phyloP scores from a whole-genome alignment of 805 yeast species.

The Hermanozyma aechmeae region DNA sequence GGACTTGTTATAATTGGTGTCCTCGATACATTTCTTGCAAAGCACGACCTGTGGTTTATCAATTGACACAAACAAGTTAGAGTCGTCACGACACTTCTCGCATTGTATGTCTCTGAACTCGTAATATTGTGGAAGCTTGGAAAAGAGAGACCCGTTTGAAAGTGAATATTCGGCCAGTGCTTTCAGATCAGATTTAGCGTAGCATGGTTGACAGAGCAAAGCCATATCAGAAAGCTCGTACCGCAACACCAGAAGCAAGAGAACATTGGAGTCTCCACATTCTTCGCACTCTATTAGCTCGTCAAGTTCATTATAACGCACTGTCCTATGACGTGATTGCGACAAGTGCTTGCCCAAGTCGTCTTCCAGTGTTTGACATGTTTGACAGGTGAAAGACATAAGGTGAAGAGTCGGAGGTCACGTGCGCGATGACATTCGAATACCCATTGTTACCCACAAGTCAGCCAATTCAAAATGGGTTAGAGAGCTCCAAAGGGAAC shows the following conservation, averaged over 20 bases:
- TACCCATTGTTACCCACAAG: too few relatives aligned
- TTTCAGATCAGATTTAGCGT: constrained; percentile 29
- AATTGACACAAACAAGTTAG: constrained; percentile 26
- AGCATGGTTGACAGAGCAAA: constrained; percentile 39
- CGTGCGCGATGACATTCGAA: too few relatives aligned
- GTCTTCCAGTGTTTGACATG: constrained; percentile 33
- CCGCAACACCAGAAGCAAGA: constrained; percentile 40
- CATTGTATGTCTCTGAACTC: constrained; percentile 45
- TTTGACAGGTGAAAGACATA: constrained; percentile 30
- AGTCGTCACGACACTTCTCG: constrained; percentile 32
- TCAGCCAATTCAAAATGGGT: too few relatives aligned
- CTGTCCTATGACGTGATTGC: constrained; percentile 41
- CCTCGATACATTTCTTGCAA: constrained; percentile 35
- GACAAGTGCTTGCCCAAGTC: constrained; percentile 45
- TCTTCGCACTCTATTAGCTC: constrained; percentile 47
- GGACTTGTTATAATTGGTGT: constrained; percentile 1
- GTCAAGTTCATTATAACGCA: constrained; percentile 18
- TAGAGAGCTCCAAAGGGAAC: too few relatives aligned
- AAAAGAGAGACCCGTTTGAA: constrained; percentile 47
- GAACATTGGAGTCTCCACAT: constrained; percentile 45
- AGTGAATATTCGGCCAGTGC: constrained; percentile 43
- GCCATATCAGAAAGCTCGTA: constrained; percentile 49
- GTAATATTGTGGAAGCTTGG: constrained; percentile 36
- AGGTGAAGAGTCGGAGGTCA: too few relatives aligned
- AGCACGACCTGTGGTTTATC: constrained; percentile 16